phyloP scores from a whole-genome alignment of 495 filamentous ascomycete species.

The Cenococcum geophilum region DNA sequence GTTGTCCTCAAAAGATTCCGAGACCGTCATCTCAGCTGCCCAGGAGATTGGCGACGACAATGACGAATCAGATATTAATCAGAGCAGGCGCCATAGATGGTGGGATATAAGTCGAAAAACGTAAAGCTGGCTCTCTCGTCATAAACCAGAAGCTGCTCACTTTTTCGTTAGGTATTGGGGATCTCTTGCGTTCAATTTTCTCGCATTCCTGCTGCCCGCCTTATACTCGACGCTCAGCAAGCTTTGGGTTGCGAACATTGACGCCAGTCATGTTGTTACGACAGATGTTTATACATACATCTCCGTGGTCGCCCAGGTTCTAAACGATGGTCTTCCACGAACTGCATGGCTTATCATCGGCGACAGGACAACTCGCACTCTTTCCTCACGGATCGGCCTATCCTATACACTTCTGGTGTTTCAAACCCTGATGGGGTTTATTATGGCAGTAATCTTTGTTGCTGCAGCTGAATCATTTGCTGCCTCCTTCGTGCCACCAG shows the following conservation, averaged over 20 bases:
- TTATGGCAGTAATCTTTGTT: slow-evolving; percentile 60
- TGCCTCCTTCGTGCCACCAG: slow-evolving; percentile 55
- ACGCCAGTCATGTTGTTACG: slow-evolving; percentile 58
- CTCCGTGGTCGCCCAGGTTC: slow-evolving; percentile 56
- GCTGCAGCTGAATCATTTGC: slow-evolving; percentile 51
- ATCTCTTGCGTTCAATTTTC: slow-evolving; percentile 57
- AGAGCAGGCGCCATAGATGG: not conserved
- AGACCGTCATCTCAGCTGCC: not conserved
- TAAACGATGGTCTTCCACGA: slow-evolving; percentile 69
- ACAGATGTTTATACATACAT: slow-evolving; percentile 64
- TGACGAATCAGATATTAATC: not conserved
- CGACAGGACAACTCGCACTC: slow-evolving; percentile 52
- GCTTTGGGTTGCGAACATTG: slow-evolving; percentile 67
- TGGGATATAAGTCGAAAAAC: not conserved
- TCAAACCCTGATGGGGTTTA: slow-evolving; percentile 50
- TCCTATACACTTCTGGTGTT: slow-evolving; percentile 59
- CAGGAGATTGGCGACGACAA: slow-evolving; percentile 6
- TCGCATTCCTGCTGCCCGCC: slow-evolving; percentile 60
- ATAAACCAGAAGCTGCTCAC: no score
- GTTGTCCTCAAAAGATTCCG: slow-evolving; percentile 11
- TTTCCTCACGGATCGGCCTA: slow-evolving; percentile 50
- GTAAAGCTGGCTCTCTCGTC: no score
- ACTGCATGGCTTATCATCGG: slow-evolving; percentile 66
- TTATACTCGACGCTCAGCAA: slow-evolving; percentile 66
- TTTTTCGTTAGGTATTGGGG: slow-evolving; percentile 54